These are phyloP conservation scores for Debaryomycetaceae sp. DNA, from an alignment of 1,139 yeast genomes.

Conservation along the genomic window DNA sequence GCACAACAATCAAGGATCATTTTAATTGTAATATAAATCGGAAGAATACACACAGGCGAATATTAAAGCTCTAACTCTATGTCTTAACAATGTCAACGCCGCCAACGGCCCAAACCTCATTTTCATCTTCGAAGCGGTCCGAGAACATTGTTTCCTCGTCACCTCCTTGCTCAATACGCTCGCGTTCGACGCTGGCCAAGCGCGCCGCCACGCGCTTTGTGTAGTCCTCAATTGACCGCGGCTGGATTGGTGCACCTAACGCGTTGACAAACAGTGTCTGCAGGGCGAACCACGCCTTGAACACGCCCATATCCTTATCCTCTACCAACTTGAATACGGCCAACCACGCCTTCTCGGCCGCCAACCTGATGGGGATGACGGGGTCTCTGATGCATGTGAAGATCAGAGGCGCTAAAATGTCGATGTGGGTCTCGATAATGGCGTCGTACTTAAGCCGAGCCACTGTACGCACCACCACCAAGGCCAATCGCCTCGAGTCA, in stretches of 20 bases:
- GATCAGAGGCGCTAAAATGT: slow-evolving; percentile 63
- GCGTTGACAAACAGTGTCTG: slow-evolving; percentile 29
- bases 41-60: slow-evolving; percentile 2
- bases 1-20: slow-evolving; percentile 4
- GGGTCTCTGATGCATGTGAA: slow-evolving; percentile 83
- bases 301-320: slow-evolving; percentile 53
- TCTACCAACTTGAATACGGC: slow-evolving; percentile 70
- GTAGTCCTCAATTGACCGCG: slow-evolving; percentile 81
- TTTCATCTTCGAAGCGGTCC: slow-evolving; percentile 81
- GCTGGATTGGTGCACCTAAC: slow-evolving; percentile 48
- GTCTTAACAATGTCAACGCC: slow-evolving; percentile 58
- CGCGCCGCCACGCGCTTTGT: slow-evolving; percentile 83
- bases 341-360: slow-evolving; percentile 88
- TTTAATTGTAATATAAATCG: not conserved
- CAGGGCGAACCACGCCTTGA: slow-evolving; percentile 56
- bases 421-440: slow-evolving; percentile 49
- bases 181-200: slow-evolving; percentile 81
- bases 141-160: slow-evolving; percentile 82
- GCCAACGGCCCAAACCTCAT: slow-evolving; percentile 86
- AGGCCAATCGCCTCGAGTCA: slow-evolving; percentile 78
- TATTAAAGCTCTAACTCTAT: not conserved
- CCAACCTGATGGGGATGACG: slow-evolving; percentile 84
- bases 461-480: slow-evolving; percentile 73
- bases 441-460: slow-evolving; percentile 55
- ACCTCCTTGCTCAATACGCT: slow-evolving; percentile 85